Base-by-base conservation (phyloP, 2,329 filamentous ascomycete genomes). In the Neopestalotiopsis sp. region DNA sequence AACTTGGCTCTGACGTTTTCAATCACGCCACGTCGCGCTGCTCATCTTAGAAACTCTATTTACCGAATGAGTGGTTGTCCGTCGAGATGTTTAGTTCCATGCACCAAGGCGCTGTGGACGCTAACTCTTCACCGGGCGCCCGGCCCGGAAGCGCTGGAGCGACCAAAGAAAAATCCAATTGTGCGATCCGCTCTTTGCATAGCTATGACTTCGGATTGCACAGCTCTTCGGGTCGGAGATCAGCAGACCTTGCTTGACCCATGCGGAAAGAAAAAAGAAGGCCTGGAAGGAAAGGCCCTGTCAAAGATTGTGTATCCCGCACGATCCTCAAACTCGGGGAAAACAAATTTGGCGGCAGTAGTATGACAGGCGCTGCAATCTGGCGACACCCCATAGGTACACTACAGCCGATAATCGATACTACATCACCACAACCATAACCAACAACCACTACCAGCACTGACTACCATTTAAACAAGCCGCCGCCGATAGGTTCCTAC, bases 71-170 rank as follows among this genome's bases (percentile, higher is more conserved):
- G n/a, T 24, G 17, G 45, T 17, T 52, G 17, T 24, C 20, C 20
- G 34, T 52, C 45, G 17, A 52, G 45, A n/a, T 30, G 30, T 14
- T 24, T 30, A 34, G 57, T 30, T 59, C 57, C 12, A 59, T 30
- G 24, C 57, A 30, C 57, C 24, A 34, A 59, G 24, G 30, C 57
- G 30, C 57, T 59, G 20, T 59, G 10, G 57, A 59, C 24, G 57
- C 57, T 30, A 59, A 59, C 24, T 34, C 57, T 24, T 30, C 30
- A 30, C 57, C 57, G 57, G 57, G 57, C 57, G 13, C 57, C 57
- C 57, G 57, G 57, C 9, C 57, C 57, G 57, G 57, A 59, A 59
- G 57, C 57, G 12, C 30, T 59, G 45, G 45, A 52, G 45, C 45
- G 45, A 14, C 45, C 24, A 28, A 28, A 28, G 24, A 52, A 17